A percentile compares a stretch with the other conserved stretches of the same genome.
phyloP scores from a whole-genome alignment of 352 stramenopile species.

The Thalassiosira hispida region DNA sequence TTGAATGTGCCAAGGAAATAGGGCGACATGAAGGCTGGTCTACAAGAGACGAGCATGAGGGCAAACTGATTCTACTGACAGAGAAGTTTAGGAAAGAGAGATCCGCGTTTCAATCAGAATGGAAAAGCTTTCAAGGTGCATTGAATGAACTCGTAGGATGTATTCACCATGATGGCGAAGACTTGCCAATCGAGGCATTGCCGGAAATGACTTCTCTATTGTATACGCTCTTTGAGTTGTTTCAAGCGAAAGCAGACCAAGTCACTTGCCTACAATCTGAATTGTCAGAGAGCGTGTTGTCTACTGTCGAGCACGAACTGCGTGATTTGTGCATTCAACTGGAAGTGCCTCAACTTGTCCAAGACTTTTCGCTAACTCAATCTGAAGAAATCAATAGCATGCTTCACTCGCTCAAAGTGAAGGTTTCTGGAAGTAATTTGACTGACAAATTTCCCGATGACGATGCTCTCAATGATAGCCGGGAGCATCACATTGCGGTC shows the following conservation, averaged over 20 bases:
- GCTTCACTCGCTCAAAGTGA: slow-evolving; percentile 27
- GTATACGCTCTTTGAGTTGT: slow-evolving; percentile 25
- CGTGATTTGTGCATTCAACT: slow-evolving; percentile 40
- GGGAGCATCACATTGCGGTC: slow-evolving; percentile 21
- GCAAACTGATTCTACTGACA: slow-evolving; percentile 14
- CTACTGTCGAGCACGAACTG: slow-evolving; percentile 35
- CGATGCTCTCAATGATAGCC: slow-evolving; percentile 17
- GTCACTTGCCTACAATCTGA: slow-evolving; percentile 9
- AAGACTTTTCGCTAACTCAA: slow-evolving; percentile 12
- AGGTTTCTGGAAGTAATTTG: not conserved
- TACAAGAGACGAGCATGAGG: slow-evolving; percentile 28
- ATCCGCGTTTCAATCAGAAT: slow-evolving; percentile 15
- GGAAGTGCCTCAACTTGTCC: slow-evolving; percentile 10
- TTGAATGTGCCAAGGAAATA: slow-evolving; percentile 35
- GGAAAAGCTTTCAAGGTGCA: slow-evolving; percentile 18
- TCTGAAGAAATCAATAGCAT: slow-evolving; percentile 27
- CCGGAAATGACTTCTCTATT: slow-evolving; percentile 44
- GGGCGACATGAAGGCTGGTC: slow-evolving; percentile 21
- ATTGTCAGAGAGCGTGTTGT: not conserved
- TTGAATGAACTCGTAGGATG: slow-evolving; percentile 17
- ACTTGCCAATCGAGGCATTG: slow-evolving; percentile 29
- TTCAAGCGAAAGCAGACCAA: slow-evolving; percentile 37
- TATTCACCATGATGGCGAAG: slow-evolving; percentile 10
- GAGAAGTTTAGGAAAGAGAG: slow-evolving; percentile 14
- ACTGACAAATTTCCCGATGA: slow-evolving; percentile 14